These are phyloP conservation scores for Acacia melanoxylon DNA, from an alignment of 306 rosid genomes.

Conservation along the genomic window DNA sequence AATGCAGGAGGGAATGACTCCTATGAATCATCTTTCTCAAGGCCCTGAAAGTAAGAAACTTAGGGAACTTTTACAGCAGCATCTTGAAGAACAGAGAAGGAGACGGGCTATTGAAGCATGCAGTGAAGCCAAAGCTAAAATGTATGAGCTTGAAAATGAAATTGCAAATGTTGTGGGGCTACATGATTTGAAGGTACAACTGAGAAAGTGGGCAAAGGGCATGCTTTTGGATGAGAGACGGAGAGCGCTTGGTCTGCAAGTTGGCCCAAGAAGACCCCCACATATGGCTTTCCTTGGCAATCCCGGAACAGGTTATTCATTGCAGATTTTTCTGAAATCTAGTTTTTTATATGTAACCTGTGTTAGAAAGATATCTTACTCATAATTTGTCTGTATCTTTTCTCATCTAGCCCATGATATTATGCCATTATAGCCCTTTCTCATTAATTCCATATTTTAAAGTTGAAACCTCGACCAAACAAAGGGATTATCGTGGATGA, in stretches of 20 bases:
- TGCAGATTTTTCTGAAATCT: constrained; percentile 13
- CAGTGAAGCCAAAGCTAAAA: constrained; percentile 83
- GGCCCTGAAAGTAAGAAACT: constrained; percentile 78
- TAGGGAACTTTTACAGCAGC: constrained; percentile 56
- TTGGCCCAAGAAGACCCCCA: constrained; percentile 88
- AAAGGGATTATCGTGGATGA: background rate
- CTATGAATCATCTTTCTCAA: constrained; percentile 75
- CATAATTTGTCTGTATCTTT: background rate
- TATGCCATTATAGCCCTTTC: background rate
- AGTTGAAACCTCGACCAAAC: background rate
- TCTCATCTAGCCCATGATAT: background rate
- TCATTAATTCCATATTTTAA: background rate
- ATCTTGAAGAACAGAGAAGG: constrained; percentile 81
- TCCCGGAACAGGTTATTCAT: constrained; percentile 87
- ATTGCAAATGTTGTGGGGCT: constrained; percentile 83
- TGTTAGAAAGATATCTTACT: background rate
- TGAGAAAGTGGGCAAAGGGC: constrained; percentile 95
- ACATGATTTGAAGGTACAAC: constrained; percentile 77
- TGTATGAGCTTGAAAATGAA: constrained; percentile 85
- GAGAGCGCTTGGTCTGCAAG: constrained; percentile 83
- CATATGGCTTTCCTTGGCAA: constrained; percentile 99
- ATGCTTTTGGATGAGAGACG: constrained; percentile 99
- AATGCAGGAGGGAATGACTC: constrained; percentile 94
- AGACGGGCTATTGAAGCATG: constrained; percentile 85
- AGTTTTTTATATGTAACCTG: background rate